A percentile compares a stretch with the other conserved stretches of the same genome.
These are phyloP conservation scores for Phylloporus gajari DNA, from an alignment of 1,284 basidiomycete genomes.

Conservation along the genomic window DNA sequence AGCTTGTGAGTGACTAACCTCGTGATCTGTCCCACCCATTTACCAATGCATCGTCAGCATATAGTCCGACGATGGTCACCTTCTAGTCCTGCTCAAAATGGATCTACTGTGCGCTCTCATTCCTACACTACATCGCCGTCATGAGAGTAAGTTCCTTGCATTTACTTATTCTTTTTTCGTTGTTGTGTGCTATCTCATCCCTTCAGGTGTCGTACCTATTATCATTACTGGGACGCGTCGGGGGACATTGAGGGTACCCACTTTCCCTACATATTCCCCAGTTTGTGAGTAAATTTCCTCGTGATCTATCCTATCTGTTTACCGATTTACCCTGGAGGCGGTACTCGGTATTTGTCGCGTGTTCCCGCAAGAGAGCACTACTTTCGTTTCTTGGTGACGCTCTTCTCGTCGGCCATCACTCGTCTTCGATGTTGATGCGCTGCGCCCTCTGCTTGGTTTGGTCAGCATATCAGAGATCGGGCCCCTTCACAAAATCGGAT, in stretches of 20 bases:
- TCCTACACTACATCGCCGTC: slow-evolving; percentile 66
- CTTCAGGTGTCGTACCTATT: slow-evolving; percentile 8
- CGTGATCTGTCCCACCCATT: slow-evolving; percentile 5
- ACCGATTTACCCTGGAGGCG: slow-evolving; percentile 33
- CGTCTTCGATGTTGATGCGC: no score
- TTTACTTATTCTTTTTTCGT: slow-evolving; percentile 20
- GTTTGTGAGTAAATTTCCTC: slow-evolving; percentile 67
- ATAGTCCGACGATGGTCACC: slow-evolving; percentile 88
- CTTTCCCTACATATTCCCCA: slow-evolving; percentile 85
- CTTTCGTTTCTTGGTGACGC: no score
- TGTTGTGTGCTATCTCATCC: slow-evolving; percentile 21
- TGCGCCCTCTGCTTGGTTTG: no score
- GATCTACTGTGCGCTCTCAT: slow-evolving; percentile 50
- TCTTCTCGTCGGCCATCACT: no score
- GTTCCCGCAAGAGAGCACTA: no score
- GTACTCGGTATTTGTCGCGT: no score
- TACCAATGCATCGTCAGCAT: slow-evolving; percentile 73
- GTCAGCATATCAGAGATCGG: no score
- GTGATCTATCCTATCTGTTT: slow-evolving; percentile 13
- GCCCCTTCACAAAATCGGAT: no score
- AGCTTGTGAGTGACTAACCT: slow-evolving; percentile 68
- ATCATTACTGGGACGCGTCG: slow-evolving; percentile 2
- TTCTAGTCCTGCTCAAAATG: slow-evolving; percentile 76
- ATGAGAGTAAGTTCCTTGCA: slow-evolving; percentile 56
- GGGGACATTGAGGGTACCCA: slow-evolving; percentile 64